Evolutionary conservation across 108 stramenopile species (phyloP), one percentile per base, ranked within the genome.

Genomic region (Skeletonema potamos): DNA sequence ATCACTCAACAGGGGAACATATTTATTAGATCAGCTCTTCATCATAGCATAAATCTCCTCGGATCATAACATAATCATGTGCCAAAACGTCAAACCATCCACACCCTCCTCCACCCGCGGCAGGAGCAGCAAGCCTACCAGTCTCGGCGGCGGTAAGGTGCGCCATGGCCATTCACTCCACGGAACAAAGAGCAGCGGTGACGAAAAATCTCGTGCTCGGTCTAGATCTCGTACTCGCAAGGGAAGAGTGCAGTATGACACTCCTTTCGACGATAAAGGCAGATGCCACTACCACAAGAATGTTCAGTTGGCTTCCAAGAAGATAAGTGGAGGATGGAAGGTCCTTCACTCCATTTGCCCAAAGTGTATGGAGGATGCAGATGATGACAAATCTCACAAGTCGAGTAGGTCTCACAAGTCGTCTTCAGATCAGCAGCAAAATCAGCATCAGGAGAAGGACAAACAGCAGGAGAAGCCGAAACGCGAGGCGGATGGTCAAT

Each of bases 271-370:
- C 48, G 64, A 65, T 3, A 81, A 69, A 46, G 79, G 79, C 1
- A 63, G 79, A 7, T 81, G 79, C 18, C 79, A 81, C 20, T 74
- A 81, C 37, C 79, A 81, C 46, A 61, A 51, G 56, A 70, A 61
- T 56, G 66, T 74, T 32, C 79, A 74, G 44, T 33, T 81, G 36
- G 79, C 79, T 9, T 18, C 72, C 12, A 81, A 81, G 58, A 81
- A 81, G 32, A 36, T 81, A 41, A 61, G 51, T 32, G 78, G 78
- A 5, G 79, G 79, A 9, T 81, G 79, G 79, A 73, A 74, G 56
- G 68, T 74, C 0, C 5, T 81, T 11, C 62, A 65, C 6, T 3
- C 56, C 15, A 66, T 61, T 7, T 81, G 79, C 37, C 79, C 79
- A 15, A 81, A 70, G 60, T 81, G 79, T 57, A 74, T 81, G 68